Evolutionary conservation across 176 grass and related monocot genomes (phyloP).

Genomic region (Canna indica): DNA sequence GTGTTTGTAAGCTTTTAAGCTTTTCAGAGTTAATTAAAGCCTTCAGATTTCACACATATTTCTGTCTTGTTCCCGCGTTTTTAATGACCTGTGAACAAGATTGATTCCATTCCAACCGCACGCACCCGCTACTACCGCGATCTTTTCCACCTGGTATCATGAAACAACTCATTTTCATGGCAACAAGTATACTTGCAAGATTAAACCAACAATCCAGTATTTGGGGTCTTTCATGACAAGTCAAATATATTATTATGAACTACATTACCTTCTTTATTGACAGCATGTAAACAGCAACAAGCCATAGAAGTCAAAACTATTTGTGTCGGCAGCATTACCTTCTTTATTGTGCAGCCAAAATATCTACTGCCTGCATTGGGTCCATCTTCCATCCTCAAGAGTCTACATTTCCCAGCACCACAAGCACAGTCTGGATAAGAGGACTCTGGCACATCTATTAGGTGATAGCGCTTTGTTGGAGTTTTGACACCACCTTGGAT

Average conservation of each 20-base stretch:
- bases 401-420: slow-evolving; percentile 41
- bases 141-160: no score
- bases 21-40: no score
- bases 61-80: no score
- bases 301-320: neutral
- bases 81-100: no score
- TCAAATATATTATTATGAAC: neutral
- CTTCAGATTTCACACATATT: no score
- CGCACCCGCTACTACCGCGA: no score
- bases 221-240: neutral
- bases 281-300: no score
- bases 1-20: no score
- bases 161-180: neutral
- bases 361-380: slow-evolving; percentile 17
- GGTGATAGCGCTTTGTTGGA: slow-evolving; percentile 21
- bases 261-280: neutral
- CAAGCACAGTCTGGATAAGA: slow-evolving; percentile 33
- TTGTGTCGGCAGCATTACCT: slow-evolving; percentile 32
- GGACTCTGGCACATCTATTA: slow-evolving; percentile 3
- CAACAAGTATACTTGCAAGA: neutral
- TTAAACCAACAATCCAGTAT: neutral
- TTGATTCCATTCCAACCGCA: no score
- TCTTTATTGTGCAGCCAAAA: slow-evolving; percentile 43
- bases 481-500: neutral
- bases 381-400: slow-evolving; percentile 9